Evolutionary conservation across 495 filamentous ascomycete species (phyloP), one percentile per base, ranked within the genome.

Genomic region (Sabuloglossum arenarium): DNA sequence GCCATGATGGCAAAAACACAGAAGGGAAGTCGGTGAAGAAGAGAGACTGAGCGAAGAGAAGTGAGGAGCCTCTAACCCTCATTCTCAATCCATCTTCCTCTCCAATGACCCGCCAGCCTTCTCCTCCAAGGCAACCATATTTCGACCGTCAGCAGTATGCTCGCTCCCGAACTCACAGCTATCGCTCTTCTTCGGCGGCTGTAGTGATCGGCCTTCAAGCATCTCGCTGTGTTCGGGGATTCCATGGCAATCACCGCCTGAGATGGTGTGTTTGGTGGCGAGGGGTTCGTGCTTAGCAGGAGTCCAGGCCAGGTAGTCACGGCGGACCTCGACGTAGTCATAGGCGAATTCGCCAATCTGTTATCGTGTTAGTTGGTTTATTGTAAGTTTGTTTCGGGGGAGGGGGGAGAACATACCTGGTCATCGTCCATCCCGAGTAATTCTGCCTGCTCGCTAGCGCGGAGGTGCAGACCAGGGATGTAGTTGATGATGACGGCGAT

Each of bases 391-490:
- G 8, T 39, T 39, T 39, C 16, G 34, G 34, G 34, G 34, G 34
- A n/a, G n/a, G n/a, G n/a, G n/a, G n/a, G n/a, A n/a, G n/a, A n/a
- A n/a, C n/a, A 14, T 47, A 47, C 45, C 47, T 98, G 91, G 71
- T 98, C 91, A 66, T 97, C 93, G 62, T 98, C 91, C 89, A 97
- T 95, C 56, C 91, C 91, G 53, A 97, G 79, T 21, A 98, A 78
- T 68, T 98, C 91, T n/a, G 93, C 91, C 70, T 98, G 86, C 63
- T 94, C 87, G 31, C 81, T 86, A 11, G 91, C 91, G 47, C 91
- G 85, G 57, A 98, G 84, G 60, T 94, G 78, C 14, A 98, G 77
- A 29, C 93, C 93, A 6, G 91, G 91, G 54, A 91, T 80, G 60
- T 79, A 68, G 71, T 98, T 86, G 73, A 98, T 86, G 62, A 66